phyloP scores from a whole-genome alignment of 371 early-diverging fungal genomes.

The Lichtheimia ornata region DNA sequence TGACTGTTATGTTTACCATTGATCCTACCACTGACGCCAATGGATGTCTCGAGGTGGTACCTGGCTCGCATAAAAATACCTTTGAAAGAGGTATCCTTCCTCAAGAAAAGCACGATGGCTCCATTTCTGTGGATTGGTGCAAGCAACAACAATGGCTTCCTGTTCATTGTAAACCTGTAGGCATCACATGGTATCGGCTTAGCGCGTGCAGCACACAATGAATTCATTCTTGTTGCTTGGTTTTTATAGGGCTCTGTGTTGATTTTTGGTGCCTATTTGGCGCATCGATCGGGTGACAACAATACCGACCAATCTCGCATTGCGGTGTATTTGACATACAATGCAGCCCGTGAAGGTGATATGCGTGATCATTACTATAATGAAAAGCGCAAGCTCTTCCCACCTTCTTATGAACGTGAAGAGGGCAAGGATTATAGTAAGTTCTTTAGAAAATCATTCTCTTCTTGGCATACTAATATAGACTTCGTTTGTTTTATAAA shows the following conservation, averaged over 20 bases:
- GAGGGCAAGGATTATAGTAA: conserved; percentile 52
- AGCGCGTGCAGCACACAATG: no score
- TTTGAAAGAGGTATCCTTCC: conserved; percentile 36
- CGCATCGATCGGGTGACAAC: conserved; percentile 56
- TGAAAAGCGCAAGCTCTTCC: conserved; percentile 54
- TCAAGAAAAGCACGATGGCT: conserved; percentile 43
- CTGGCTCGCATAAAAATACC: conserved; percentile 46
- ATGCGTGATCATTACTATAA: conserved; percentile 55
- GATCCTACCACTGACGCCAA: conserved; percentile 54
- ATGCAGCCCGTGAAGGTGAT: conserved; percentile 54
- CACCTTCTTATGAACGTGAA: conserved; percentile 55
- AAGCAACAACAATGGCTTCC: conserved; percentile 45
- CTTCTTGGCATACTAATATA: no score
- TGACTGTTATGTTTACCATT: conserved; percentile 58
- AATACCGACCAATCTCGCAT: conserved; percentile 46
- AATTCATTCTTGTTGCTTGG: no score
- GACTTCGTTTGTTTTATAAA: background rate
- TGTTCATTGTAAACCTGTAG: conserved; percentile 53
- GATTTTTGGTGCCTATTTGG: conserved; percentile 61
- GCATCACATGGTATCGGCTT: conserved; percentile 2
- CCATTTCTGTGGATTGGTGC: conserved; percentile 51
- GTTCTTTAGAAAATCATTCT: background rate
- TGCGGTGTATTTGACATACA: conserved; percentile 62
- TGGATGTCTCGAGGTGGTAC: conserved; percentile 57
- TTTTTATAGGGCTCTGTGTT: conserved; percentile 39